These are phyloP conservation scores for Pythium aquatile DNA, from an alignment of 352 stramenopile genomes.

Conservation along the genomic window DNA sequence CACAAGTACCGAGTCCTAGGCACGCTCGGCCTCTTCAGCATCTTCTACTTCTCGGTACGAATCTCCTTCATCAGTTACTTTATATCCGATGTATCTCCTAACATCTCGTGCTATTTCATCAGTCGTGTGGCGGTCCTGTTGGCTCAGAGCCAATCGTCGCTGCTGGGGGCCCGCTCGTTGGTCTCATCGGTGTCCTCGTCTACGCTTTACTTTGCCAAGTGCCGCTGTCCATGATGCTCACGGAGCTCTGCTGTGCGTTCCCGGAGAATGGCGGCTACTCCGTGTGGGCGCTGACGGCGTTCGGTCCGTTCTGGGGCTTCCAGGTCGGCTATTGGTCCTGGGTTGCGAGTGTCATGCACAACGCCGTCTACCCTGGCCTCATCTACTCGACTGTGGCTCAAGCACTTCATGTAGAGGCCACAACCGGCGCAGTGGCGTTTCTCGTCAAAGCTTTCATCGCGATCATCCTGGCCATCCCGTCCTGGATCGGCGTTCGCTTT, in stretches of 20 bases:
- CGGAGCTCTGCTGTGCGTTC: constrained; percentile 88
- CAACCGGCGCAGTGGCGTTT: constrained; percentile 28
- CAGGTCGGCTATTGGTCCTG: constrained; percentile 70
- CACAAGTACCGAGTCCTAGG: constrained; percentile 29
- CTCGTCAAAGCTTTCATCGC: constrained; percentile 39
- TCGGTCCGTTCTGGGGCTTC: constrained; percentile 78
- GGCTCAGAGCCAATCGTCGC: constrained; percentile 27
- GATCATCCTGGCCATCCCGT: constrained; percentile 34
- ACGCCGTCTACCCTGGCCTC: constrained; percentile 54
- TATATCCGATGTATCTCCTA: too few species aligned
- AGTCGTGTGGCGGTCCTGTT: constrained; percentile 25
- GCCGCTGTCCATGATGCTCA: constrained; percentile 86
- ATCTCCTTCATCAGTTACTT: neutral
- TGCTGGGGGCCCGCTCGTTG: constrained; percentile 40
- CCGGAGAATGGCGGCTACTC: constrained; percentile 76
- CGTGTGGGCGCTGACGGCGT: constrained; percentile 87
- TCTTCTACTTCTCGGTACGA: constrained; percentile 27
- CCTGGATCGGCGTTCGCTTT: constrained; percentile 33
- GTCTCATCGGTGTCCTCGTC: constrained; percentile 70
- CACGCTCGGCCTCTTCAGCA: constrained; percentile 19
- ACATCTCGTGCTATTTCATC: too few species aligned
- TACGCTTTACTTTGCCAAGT: constrained; percentile 84
- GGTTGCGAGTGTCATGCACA: constrained; percentile 56
- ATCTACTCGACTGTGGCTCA: constrained; percentile 14
- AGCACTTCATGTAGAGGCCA: constrained; percentile 30